Conservation (phyloP, 805 yeast genomes). For the Lipomyces kockii region DNA sequence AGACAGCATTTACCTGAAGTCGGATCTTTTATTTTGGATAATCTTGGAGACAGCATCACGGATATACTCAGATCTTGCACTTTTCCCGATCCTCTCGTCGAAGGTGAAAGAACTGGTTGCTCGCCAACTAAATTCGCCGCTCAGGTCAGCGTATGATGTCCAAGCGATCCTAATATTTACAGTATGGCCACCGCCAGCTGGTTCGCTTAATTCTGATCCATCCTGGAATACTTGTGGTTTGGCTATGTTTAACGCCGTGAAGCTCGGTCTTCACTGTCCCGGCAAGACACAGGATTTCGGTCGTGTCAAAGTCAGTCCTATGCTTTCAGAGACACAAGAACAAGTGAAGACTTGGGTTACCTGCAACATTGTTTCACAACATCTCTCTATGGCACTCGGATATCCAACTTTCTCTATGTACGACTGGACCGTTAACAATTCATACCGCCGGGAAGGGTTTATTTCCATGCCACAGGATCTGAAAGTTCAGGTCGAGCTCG, state of each 20-base stretch:
- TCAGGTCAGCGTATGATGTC: slow-evolving; percentile 89
- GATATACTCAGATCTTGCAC: slow-evolving; percentile 52
- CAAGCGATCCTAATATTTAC: slow-evolving; percentile 90
- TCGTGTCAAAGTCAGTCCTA: slow-evolving; percentile 50
- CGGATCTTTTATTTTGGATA: slow-evolving; percentile 94
- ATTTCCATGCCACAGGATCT: slow-evolving; percentile 61
- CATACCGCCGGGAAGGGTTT: slow-evolving; percentile 55
- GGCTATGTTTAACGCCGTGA: slow-evolving; percentile 88
- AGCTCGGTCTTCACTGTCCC: slow-evolving; percentile 88
- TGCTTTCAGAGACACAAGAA: slow-evolving; percentile 57
- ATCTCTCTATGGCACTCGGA: slow-evolving; percentile 90
- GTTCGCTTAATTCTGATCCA: slow-evolving; percentile 92
- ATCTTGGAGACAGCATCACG: slow-evolving; percentile 84
- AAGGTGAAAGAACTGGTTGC: slow-evolving; percentile 27
- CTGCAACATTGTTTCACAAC: slow-evolving; percentile 87
- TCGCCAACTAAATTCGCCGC: slow-evolving; percentile 34
- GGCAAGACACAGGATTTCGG: slow-evolving; percentile 59
- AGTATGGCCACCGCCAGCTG: slow-evolving; percentile 94
- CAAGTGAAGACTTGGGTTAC: slow-evolving; percentile 92
- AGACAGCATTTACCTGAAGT: slow-evolving; percentile 72
- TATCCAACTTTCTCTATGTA: slow-evolving; percentile 91
- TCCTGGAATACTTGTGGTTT: slow-evolving; percentile 95
- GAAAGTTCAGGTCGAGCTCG: slow-evolving; percentile 78
- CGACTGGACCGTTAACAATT: slow-evolving; percentile 67
- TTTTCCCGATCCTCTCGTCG: slow-evolving; percentile 23